Percentiles rank a stretch among this genome's conserved stretches.
phyloP scores from a whole-genome alignment of 106 monocot species.

The Dendrobium chrysotoxum region DNA sequence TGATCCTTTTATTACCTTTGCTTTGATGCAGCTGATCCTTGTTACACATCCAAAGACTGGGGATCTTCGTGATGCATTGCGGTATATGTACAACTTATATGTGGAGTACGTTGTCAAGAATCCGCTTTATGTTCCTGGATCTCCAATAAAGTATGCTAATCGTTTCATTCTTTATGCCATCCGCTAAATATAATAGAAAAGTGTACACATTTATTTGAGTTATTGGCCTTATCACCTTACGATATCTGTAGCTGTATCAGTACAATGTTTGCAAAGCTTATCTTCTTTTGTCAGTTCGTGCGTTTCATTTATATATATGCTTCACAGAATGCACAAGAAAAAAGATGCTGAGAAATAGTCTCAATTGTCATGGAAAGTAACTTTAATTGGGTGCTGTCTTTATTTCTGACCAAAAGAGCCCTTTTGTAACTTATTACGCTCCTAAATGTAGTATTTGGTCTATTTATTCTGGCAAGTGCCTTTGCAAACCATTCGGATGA shows the following conservation, averaged over 20 bases:
- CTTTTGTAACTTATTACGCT: background rate
- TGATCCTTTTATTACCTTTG: background rate
- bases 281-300: background rate
- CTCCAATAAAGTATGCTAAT: slow-evolving; percentile 64
- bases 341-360: background rate
- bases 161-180: background rate
- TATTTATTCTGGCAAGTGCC: background rate
- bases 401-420: background rate
- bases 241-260: background rate
- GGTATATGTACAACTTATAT: slow-evolving; percentile 86
- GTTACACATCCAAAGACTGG: slow-evolving; percentile 81
- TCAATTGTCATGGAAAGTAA: background rate
- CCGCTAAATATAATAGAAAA: background rate
- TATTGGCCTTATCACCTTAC: background rate
- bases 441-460: background rate
- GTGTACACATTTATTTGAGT: slow-evolving; percentile 1
- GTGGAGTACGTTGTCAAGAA: slow-evolving; percentile 96
- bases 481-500: background rate
- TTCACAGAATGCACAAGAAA: background rate
- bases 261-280: background rate
- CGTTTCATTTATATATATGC: background rate
- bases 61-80: slow-evolving; percentile 79
- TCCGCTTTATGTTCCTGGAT: slow-evolving; percentile 82
- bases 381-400: background rate
- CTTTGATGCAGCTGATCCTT: slow-evolving; percentile 65